A percentile compares a stretch with the other conserved stretches of the same genome.
phyloP scores from a whole-genome alignment of 2,329 filamentous ascomycete species.

The Ceratocystis destructans region DNA sequence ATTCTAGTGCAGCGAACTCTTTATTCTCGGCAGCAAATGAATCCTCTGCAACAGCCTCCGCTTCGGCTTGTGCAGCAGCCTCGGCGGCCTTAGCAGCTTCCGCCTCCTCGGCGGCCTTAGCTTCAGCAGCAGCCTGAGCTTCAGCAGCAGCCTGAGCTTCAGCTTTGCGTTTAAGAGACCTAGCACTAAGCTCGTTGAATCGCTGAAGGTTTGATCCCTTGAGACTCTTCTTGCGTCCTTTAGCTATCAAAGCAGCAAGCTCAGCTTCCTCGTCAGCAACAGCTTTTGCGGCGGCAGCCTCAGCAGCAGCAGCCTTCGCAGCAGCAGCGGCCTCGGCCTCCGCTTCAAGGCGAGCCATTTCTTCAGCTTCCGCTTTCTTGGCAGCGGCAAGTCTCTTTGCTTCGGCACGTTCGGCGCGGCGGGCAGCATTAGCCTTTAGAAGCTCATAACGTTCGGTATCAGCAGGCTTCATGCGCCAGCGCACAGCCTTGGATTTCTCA shows the following conservation, averaged over 20 bases:
- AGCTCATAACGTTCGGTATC: slow-evolving; percentile 10
- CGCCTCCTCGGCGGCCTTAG: neutral
- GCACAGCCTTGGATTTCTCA: slow-evolving; percentile 5
- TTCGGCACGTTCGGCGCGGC: slow-evolving; percentile 12
- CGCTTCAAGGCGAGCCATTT: slow-evolving; percentile 2
- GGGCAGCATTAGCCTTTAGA: slow-evolving; percentile 9
- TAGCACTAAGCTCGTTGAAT: slow-evolving; percentile 3
- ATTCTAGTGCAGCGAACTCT: slow-evolving; percentile 38
- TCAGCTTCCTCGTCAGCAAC: slow-evolving; percentile 13
- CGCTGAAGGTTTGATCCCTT: neutral
- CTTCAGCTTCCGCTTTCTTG: neutral
- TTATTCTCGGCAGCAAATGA: slow-evolving; percentile 35
- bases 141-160: neutral
- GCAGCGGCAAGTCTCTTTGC: slow-evolving; percentile 13
- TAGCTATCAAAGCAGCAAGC: neutral
- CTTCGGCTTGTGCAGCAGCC: slow-evolving; percentile 5
- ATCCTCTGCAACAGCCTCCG: neutral
- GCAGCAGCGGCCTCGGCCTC: slow-evolving; percentile 6
- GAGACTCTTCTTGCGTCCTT: neutral
- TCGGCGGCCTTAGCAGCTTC: slow-evolving; percentile 3
- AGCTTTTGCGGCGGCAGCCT: neutral
- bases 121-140: slow-evolving; percentile 3
- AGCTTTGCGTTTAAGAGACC: neutral
- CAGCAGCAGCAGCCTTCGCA: neutral
- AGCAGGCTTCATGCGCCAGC: slow-evolving; percentile 7